Percentiles rank a stretch among this genome's conserved stretches.
These are phyloP conservation scores for Cercospora berteroae DNA, from an alignment of 2,329 filamentous ascomycete species.

Conservation along the genomic window DNA sequence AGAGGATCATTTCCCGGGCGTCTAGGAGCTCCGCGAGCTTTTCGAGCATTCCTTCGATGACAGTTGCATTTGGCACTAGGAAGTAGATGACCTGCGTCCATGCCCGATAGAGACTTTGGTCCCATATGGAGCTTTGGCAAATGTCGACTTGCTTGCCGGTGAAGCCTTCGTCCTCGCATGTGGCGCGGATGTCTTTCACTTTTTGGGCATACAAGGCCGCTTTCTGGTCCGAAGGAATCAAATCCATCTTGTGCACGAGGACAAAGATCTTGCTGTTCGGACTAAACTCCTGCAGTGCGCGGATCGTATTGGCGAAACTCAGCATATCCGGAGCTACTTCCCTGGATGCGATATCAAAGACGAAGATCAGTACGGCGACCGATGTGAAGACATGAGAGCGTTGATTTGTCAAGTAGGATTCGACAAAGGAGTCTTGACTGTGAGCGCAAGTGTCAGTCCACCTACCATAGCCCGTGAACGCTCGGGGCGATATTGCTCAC, in stretches of 20 bases:
- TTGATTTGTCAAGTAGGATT: constrained; percentile 95
- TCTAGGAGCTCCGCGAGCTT: constrained; percentile 82
- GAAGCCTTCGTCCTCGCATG: constrained; percentile 62
- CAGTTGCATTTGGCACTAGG: constrained; percentile 85
- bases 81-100: constrained; percentile 99
- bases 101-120: constrained; percentile 95
- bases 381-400: constrained; percentile 95
- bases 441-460: constrained; percentile 16
- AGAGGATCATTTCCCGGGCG: constrained; percentile 89
- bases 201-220: constrained; percentile 82
- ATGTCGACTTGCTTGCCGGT: constrained; percentile 64
- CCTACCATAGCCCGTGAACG: not conserved
- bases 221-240: constrained; percentile 77
- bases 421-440: constrained; percentile 96
- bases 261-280: constrained; percentile 82
- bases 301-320: constrained; percentile 87
- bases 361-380: constrained; percentile 96
- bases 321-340: constrained; percentile 91
- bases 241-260: constrained; percentile 97
- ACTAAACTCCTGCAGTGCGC: constrained; percentile 83
- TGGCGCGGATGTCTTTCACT: constrained; percentile 70
- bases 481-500: constrained; percentile 45
- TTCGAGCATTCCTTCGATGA: constrained; percentile 82
- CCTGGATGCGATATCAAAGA: constrained; percentile 96
- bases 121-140: constrained; percentile 97